phyloP scores from a whole-genome alignment of 495 filamentous ascomycete genomes.

The Trichoderma orchidacearum region DNA sequence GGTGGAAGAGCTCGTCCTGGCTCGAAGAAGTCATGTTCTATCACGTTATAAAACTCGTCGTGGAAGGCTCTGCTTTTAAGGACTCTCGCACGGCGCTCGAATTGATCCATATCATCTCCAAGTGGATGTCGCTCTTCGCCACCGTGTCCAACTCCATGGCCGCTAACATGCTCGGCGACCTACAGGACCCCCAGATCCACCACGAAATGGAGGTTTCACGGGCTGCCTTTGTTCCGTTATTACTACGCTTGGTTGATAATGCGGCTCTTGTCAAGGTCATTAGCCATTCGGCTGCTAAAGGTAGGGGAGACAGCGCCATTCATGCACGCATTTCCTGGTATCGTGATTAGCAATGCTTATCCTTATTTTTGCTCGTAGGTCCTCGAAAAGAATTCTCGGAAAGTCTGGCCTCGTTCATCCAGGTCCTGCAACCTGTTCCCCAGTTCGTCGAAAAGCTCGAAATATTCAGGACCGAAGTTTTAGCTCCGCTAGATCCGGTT shows the following conservation, averaged over 20 bases:
- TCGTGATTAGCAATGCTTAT: background rate
- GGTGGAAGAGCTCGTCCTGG: constrained; percentile 35
- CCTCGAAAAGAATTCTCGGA: constrained; percentile 30
- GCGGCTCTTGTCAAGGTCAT: constrained; percentile 29
- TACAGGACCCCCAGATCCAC: constrained; percentile 23
- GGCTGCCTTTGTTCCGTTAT: constrained; percentile 39
- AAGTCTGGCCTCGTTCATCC: constrained; percentile 36
- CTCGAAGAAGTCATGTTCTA: constrained; percentile 39
- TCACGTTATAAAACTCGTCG: constrained; percentile 31
- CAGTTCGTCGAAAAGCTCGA: constrained; percentile 37
- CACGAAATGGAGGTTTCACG: constrained; percentile 36
- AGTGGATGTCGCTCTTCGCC: constrained; percentile 32
- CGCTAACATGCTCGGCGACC: constrained; percentile 21
- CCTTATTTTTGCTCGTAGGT: constrained; percentile 16
- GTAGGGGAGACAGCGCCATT: constrained; percentile 15
- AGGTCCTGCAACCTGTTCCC: constrained; percentile 34
- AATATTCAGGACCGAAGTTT: constrained; percentile 33
- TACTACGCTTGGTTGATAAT: constrained; percentile 36
- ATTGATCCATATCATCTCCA: constrained; percentile 18
- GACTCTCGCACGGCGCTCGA: constrained; percentile 18
- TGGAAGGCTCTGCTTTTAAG: constrained; percentile 21
- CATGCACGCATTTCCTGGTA: constrained; percentile 1
- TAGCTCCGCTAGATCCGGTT: constrained; percentile 28
- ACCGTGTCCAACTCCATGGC: constrained; percentile 24
- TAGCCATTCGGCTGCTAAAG: constrained; percentile 25